Evolutionary conservation across 164 flowering plant species (phyloP).

Genomic region (Hamamelis virginiana): DNA sequence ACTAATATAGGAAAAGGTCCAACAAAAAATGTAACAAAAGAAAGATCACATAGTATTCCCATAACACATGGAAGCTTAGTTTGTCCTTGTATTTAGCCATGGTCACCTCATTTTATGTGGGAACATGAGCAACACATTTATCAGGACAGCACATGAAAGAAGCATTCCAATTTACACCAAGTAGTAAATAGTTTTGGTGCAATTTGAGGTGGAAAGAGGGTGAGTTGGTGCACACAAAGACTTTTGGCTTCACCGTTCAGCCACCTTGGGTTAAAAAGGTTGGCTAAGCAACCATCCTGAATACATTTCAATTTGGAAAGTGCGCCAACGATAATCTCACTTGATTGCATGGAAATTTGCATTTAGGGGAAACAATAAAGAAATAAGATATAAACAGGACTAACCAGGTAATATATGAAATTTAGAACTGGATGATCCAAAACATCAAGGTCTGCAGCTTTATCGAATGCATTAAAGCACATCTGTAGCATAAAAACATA

Average conservation of each 20-base stretch:
- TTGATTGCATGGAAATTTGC: not conserved
- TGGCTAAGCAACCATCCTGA: too few relatives aligned
- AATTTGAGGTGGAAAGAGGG: too few relatives aligned
- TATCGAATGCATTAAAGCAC: constrained; percentile 86
- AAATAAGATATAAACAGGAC: constrained; percentile 9
- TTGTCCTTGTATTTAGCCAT: not conserved
- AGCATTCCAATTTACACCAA: too few relatives aligned
- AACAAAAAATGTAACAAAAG: too few relatives aligned
- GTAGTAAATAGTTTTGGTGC: too few relatives aligned
- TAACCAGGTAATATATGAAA: constrained; percentile 81
- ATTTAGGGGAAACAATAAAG: not conserved
- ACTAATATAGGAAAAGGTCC: too few relatives aligned
- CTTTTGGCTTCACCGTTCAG: too few relatives aligned
- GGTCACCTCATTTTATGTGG: not conserved
- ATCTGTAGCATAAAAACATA: constrained; percentile 39
- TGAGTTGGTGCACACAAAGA: too few relatives aligned
- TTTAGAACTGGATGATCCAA: constrained; percentile 84
- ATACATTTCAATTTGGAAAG: too few relatives aligned
- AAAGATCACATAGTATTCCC: too few relatives aligned
- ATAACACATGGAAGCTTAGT: not conserved
- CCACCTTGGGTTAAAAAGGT: too few relatives aligned
- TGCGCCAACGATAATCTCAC: not conserved
- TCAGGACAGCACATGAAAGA: not conserved
- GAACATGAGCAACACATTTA: not conserved
- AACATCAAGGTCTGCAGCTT: constrained; percentile 86